phyloP scores from a whole-genome alignment of 768 basidiomycete species.

The Boletellus ananiceps region DNA sequence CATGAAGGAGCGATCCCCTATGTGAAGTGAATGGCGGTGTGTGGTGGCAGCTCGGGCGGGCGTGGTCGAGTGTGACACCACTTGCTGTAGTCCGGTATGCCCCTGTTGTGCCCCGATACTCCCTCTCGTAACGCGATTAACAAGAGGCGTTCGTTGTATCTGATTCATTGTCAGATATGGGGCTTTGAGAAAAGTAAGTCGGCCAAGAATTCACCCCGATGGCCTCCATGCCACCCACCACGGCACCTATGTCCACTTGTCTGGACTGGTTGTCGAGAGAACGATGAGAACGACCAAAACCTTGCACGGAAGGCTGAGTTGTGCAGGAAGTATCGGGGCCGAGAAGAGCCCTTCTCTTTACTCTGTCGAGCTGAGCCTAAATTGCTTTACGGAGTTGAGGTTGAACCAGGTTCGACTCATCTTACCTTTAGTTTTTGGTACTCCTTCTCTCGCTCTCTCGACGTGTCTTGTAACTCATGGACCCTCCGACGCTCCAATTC shows the following conservation, averaged over 20 bases:
- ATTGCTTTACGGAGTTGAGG: not conserved
- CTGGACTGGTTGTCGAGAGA: conserved; percentile 18
- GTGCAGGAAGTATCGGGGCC: conserved; percentile 32
- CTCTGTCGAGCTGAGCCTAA: conserved; percentile 73
- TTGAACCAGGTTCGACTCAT: not conserved
- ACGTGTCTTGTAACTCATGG: conserved; percentile 67
- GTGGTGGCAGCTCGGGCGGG: conserved; percentile 21
- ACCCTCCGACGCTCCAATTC: conserved; percentile 74
- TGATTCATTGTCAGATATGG: conserved; percentile 25
- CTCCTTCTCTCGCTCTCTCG: conserved; percentile 78
- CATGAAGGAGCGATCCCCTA: conserved; percentile 40
- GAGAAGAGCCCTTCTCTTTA: conserved; percentile 77
- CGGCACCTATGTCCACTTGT: conserved; percentile 45
- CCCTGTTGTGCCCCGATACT: conserved; percentile 31
- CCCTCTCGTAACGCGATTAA: conserved; percentile 41
- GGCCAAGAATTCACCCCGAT: conserved; percentile 42
- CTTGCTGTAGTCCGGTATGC: conserved; percentile 27
- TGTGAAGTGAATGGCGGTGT: conserved; percentile 42
- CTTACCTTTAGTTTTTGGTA: conserved; percentile 80
- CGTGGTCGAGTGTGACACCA: conserved; percentile 19
- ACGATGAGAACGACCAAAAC: conserved; percentile 14
- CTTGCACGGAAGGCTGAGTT: conserved; percentile 15
- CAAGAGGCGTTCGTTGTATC: conserved; percentile 69
- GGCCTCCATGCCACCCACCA: conserved; percentile 63
- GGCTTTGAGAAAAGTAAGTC: not conserved